Evolutionary conservation across 164 flowering plant genomes (phyloP).

Genomic region (Macadamia tetraphylla): DNA sequence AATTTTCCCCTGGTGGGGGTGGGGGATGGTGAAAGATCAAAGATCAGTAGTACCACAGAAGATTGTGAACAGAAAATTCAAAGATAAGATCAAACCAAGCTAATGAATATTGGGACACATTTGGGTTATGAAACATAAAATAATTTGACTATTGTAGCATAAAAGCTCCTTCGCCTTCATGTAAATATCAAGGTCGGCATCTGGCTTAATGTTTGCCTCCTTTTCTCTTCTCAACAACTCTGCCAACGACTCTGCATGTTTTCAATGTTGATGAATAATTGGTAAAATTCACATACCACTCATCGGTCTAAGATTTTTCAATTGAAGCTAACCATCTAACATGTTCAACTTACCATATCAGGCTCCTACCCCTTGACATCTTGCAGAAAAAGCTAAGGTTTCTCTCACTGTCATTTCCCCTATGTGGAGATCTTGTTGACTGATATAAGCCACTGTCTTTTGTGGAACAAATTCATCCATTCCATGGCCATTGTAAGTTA

Average conservation of each 20-base stretch:
- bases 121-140: too few relatives aligned
- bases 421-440: conserved; percentile 39
- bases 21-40: too few relatives aligned
- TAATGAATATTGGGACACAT: background rate
- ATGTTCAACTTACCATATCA: background rate
- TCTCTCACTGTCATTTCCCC: conserved; percentile 1
- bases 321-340: background rate
- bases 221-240: conserved; percentile 71
- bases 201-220: conserved; percentile 59
- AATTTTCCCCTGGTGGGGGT: too few relatives aligned
- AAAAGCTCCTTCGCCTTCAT: conserved; percentile 49
- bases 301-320: conserved; percentile 54
- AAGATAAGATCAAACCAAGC: background rate
- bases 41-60: too few relatives aligned
- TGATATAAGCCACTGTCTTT: conserved; percentile 56
- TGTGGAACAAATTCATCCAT: conserved; percentile 70
- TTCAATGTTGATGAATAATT: background rate
- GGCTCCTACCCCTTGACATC: conserved; percentile 11
- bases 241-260: conserved; percentile 51
- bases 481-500: conserved; percentile 68
- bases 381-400: conserved; percentile 45
- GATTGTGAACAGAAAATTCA: too few relatives aligned
- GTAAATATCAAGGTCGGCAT: conserved; percentile 59
- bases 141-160: too few relatives aligned
- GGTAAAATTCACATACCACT: conserved; percentile 25